Base-by-base conservation (phyloP, 768 basidiomycete genomes). In the Gloeostereum incarnatum region DNA sequence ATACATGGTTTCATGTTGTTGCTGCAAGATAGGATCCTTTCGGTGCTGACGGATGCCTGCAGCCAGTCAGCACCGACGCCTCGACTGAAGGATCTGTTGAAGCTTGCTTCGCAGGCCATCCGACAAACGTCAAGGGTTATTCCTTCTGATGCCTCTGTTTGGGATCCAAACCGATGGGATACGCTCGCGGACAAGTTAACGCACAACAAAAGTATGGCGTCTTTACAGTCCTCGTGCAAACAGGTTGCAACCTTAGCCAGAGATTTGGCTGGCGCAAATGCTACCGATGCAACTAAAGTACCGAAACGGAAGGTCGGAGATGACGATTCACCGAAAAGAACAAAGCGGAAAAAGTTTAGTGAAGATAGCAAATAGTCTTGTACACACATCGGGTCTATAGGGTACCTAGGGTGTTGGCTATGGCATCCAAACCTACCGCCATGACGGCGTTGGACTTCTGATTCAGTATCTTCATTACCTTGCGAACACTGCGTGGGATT, bases 21-120 rank as follows among this genome's bases (percentile, higher is more conserved):
- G 19, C 51, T 88, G 31, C 71, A 70, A 27, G 48, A 65, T 35
- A 58, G 59, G 3, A 52, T 89, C 35, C 61, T 75, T 22, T 63
- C 65, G 14, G 52, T 71, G 32, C 55, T 77, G 21, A 58, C 62
- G 1, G 55, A 58, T 10, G 71, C 78, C 5, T 73, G 75, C 45
- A 60, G 66, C 4, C 66, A 72, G 19, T 59, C 64, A 18, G 45
- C 52, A 27, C 49, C 61, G 7, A 54, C 81, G 30, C 54, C 73
- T 1, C 84, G 89, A 45, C 51, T 83, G 50, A 94, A 89, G 58
- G 82, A 85, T n/a, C 54, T 90, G 14, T 55, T 90, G 40, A 92
- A 87, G 57, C 58, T 85, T 36, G 79, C 66, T 0, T 60, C 87
- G 19, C 51, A 68, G 14, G 73, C 74, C 35, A 63, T 79, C n/a